phyloP scores from a whole-genome alignment of 306 rosid genomes.

The Prunus mume region DNA sequence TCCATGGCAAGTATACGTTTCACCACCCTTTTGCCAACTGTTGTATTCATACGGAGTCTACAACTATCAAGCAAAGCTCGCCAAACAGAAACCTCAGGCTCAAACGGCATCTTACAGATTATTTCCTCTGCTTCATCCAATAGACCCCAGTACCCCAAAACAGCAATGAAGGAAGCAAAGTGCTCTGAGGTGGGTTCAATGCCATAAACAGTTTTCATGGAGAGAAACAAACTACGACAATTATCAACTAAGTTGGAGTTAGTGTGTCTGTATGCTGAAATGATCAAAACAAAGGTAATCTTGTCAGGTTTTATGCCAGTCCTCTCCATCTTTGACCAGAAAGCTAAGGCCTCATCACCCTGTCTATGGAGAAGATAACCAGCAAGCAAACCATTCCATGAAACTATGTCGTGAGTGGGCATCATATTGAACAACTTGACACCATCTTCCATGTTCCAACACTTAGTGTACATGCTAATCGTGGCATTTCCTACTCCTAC shows the following conservation, averaged over 20 bases:
- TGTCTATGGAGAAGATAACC: constrained; percentile 68
- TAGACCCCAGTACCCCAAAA: constrained; percentile 82
- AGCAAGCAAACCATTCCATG: constrained; percentile 80
- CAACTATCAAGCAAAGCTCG: constrained; percentile 81
- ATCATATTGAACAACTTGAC: constrained; percentile 45
- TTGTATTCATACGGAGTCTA: constrained; percentile 48
- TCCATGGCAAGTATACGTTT: constrained; percentile 60
- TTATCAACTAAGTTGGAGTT: constrained; percentile 58
- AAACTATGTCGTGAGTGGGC: constrained; percentile 51
- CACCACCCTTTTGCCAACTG: constrained; percentile 52
- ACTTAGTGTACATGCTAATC: constrained; percentile 80
- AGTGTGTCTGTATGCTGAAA: constrained; percentile 73
- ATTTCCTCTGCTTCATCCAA: constrained; percentile 80
- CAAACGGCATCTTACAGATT: constrained; percentile 52
- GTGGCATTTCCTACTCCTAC: constrained; percentile 67
- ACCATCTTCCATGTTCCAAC: constrained; percentile 73
- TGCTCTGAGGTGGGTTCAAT: constrained; percentile 64
- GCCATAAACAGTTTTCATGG: constrained; percentile 48
- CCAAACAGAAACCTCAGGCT: constrained; percentile 66
- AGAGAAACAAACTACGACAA: constrained; percentile 56
- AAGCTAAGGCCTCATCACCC: constrained; percentile 65
- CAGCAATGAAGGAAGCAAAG: constrained; percentile 67
- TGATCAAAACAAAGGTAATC: constrained; percentile 53
- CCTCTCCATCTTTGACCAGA: constrained; percentile 72
- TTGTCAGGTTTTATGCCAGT: constrained; percentile 57